A percentile compares a stretch with the other conserved stretches of the same genome.
Evolutionary conservation across 306 rosid species (phyloP).

Genomic region (Cicer judaicum): DNA sequence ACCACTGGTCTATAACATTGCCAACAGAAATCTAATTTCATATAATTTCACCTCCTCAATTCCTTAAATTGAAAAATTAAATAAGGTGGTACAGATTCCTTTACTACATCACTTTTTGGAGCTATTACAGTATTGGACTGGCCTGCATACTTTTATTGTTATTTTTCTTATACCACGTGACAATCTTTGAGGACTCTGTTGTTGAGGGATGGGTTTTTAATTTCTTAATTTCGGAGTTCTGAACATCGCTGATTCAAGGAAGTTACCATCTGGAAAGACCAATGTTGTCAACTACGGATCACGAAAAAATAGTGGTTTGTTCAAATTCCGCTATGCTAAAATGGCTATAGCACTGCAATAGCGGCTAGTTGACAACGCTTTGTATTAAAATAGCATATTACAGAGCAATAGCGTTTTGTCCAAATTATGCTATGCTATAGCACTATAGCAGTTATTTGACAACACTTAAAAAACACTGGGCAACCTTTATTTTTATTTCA

Average conservation of each 20-base stretch:
- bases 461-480: background rate
- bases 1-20: background rate
- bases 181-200: conserved; percentile 6
- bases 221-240: background rate
- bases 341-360: too few species aligned
- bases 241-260: conserved; percentile 14
- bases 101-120: background rate
- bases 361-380: too few species aligned
- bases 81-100: background rate
- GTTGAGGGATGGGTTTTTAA: background rate
- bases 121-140: conserved; percentile 5
- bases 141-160: conserved; percentile 20
- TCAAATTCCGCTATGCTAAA: too few species aligned
- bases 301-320: too few species aligned
- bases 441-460: too few species aligned
- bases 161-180: background rate
- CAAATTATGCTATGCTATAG: too few species aligned
- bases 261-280: conserved; percentile 2
- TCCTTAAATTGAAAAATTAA: background rate
- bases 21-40: conserved; percentile 20
- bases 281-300: too few species aligned
- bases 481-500: background rate
- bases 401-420: too few species aligned
- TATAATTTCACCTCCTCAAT: background rate
- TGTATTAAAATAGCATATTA: too few species aligned